Conservation (phyloP, 352 stramenopile species). For the Phytophthora syringae region DNA sequence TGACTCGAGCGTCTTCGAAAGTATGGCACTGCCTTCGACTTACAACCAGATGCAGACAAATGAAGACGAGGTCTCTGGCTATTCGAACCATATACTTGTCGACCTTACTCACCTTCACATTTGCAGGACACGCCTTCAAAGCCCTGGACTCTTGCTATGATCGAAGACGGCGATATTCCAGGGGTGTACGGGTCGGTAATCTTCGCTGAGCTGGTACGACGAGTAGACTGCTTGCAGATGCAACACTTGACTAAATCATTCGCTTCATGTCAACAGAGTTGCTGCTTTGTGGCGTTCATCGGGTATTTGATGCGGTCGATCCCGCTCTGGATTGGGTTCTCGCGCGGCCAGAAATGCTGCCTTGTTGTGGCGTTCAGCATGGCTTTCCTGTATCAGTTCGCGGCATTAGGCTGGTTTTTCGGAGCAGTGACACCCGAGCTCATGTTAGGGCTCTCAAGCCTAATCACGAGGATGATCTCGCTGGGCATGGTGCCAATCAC, state of each 20-base stretch:
- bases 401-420: slow-evolving; percentile 49
- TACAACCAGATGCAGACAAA: slow-evolving; percentile 5
- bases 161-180: slow-evolving; percentile 29
- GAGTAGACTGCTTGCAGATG: neutral
- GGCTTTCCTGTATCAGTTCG: slow-evolving; percentile 55
- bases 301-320: slow-evolving; percentile 62
- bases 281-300: slow-evolving; percentile 70
- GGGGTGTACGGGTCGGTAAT: slow-evolving; percentile 39
- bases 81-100: too few relatives aligned
- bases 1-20: slow-evolving; percentile 11
- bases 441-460: slow-evolving; percentile 65
- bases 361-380: slow-evolving; percentile 50
- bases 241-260: neutral
- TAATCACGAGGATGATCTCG: slow-evolving; percentile 75
- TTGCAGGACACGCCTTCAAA: slow-evolving; percentile 18
- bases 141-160: slow-evolving; percentile 7
- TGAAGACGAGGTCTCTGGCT: slow-evolving; percentile 41
- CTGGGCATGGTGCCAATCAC: slow-evolving; percentile 79
- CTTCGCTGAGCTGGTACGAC: neutral
- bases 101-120: too few relatives aligned
- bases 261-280: slow-evolving; percentile 41
- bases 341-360: slow-evolving; percentile 59
- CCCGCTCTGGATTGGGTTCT: slow-evolving; percentile 62
- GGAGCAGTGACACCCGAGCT: slow-evolving; percentile 47
- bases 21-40: slow-evolving; percentile 5